Evolutionary conservation across 345 rosid genomes (phyloP), one percentile per base, ranked within the genome.

Genomic region (Eutrema japonicum): DNA sequence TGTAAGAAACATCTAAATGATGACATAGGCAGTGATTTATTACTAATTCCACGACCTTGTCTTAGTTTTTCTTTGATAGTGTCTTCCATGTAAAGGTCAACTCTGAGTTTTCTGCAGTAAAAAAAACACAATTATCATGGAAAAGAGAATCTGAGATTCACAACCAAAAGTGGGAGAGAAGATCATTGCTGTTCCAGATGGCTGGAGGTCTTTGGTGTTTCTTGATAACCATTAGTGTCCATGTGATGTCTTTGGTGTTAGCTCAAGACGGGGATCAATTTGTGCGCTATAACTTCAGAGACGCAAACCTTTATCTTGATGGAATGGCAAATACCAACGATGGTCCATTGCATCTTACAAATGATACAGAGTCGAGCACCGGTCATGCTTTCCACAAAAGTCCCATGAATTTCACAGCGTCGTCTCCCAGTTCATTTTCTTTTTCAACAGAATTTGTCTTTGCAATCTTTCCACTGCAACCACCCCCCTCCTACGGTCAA

Each of bases 371-470:
- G 0, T 18, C 52, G 3, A 45, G 68, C 30, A 37, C 11, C 0
- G 87, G 84, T 38, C 85, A 80, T 32, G 88, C 91, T 70, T 81
- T 86, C 77, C 33, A 49, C 46, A 66, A 74, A 8, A 29, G 1
- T 8, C 83, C 90, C 0, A 27, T 84, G 27, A 68, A 51, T 0
- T 51, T 75, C 64, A 27, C 57, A 33, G 4, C 8, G 2, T 61
- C 9, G 72, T 85, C 82, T 29, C 56, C 73, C 53, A 51, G 43
- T 60, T 53, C 62, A 18, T 41, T 33, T 14, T 77, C 80, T 0
- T 81, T 83, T 50, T 83, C 84, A 5, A 77, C 84, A 8, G 70
- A 41, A 1, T 85, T 85, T 64, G 85, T 78, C 22, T 83, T 83
- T 61, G 73, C 80, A 33, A 73, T 85, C 0, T 14, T 78, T 8